Base-by-base conservation (phyloP, 768 basidiomycete genomes). In the Termitomyces sp. region DNA sequence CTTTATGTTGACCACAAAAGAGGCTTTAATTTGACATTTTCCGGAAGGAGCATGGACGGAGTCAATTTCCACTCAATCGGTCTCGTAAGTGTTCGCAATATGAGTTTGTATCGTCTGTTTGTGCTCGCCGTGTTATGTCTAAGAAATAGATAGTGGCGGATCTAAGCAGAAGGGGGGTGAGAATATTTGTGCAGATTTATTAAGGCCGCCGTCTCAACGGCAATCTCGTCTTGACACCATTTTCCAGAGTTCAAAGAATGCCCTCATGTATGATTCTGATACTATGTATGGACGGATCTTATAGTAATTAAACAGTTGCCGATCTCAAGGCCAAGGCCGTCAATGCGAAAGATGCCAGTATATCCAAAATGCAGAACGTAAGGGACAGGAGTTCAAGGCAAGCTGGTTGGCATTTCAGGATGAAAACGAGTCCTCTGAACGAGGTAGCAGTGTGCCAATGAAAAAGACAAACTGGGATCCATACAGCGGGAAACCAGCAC, bases 391-490 rank as follows among this genome's bases (percentile, higher is more conserved):
- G 78, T 63, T 73, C 79, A 8, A 82, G 80, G 80, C 77, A 43
- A 31, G 29, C 36, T 32, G 6, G n/a, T 42, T 46, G 27, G 37
- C 22, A 37, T 41, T 26, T 12, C 22, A 36, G 22, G 13, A 26
- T 41, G n/a, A 7, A 31, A 10, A 42, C 16, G 58, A 31, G 29
- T 42, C 16, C 46, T 49, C 20, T 57, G 42, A 20, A 53, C 18
- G 20, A 3, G 13, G 14, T 24, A 41, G 26, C 5, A 87, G 86
- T 62, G 71, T 77, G 6, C 79, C 86, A 3, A 69, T 86, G 65
- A 80, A 79, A 57, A 82, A 83, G 56, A 81, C 83, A 8, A 85
- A 79, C 61, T 88, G 85, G 84, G 80, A 87, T 67, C 84, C 74
- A 37, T 78, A 81, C 58, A 82, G 78, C 63, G 81, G 79, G 26